Percentiles rank a stretch among this genome's conserved stretches.
Conservation (phyloP, 768 basidiomycete genomes). For the Phlebiopsis flavidoalba region DNA sequence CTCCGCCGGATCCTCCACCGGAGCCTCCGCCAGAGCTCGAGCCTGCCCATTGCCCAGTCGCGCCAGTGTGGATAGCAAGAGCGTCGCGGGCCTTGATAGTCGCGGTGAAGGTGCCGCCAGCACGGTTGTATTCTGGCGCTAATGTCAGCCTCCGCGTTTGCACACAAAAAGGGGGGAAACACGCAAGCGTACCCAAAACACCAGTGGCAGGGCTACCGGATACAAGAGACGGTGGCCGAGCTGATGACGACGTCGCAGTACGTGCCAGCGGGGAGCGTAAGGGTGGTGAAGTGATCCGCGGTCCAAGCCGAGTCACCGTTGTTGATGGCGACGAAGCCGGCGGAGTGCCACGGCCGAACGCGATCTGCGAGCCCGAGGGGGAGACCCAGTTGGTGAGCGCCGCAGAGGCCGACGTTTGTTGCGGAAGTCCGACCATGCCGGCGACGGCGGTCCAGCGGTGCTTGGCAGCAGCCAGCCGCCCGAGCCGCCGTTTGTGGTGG, state of each 20-base stretch:
- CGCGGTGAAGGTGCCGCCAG: slow-evolving; percentile 43
- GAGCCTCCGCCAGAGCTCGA: background rate
- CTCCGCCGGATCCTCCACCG: slow-evolving; percentile 4
- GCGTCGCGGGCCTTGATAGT: slow-evolving; percentile 48
- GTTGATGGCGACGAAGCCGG: slow-evolving; percentile 65
- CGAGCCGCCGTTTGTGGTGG: slow-evolving; percentile 38
- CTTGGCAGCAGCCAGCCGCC: slow-evolving; percentile 58
- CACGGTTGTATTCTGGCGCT: slow-evolving; percentile 39
- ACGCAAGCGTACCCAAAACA: slow-evolving; percentile 52
- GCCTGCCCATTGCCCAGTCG: slow-evolving; percentile 11
- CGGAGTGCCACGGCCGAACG: slow-evolving; percentile 54
- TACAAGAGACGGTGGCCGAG: slow-evolving; percentile 4
- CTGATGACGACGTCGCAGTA: slow-evolving; percentile 71
- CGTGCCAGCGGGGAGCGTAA: slow-evolving; percentile 45
- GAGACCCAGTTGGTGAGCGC: slow-evolving; percentile 54
- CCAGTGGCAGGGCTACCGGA: slow-evolving; percentile 25
- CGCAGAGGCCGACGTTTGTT: slow-evolving; percentile 49
- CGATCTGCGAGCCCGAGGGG: slow-evolving; percentile 53
- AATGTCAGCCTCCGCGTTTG: background rate
- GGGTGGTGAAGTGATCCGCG: slow-evolving; percentile 47
- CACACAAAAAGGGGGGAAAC: background rate
- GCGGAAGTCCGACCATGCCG: slow-evolving; percentile 54
- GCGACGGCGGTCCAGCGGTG: slow-evolving; percentile 53
- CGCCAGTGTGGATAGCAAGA: slow-evolving; percentile 50
- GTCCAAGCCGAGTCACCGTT: slow-evolving; percentile 55